phyloP scores from a whole-genome alignment of 2,329 filamentous ascomycete genomes.

The Cordyceps fumosorosea region DNA sequence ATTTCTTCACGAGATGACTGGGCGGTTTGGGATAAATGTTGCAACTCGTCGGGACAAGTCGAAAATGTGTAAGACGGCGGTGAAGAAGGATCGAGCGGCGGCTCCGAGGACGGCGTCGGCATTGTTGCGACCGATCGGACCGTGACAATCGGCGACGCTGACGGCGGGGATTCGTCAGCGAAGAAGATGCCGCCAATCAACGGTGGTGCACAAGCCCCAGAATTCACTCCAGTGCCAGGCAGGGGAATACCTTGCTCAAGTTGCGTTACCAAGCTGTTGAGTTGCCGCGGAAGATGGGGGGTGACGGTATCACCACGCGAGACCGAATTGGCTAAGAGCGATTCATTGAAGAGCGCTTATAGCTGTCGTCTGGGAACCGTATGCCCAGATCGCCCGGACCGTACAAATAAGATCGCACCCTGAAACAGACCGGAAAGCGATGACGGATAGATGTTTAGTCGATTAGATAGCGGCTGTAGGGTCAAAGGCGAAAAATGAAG shows the following conservation, averaged over 20 bases:
- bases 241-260: not conserved
- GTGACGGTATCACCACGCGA: conserved; percentile 6
- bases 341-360: not conserved
- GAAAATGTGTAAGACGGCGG: conserved; percentile 33
- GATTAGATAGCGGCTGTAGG: not conserved
- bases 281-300: not conserved
- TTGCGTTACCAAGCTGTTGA: not conserved
- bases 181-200: not conserved
- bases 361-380: conserved; percentile 13
- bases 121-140: conserved; percentile 24
- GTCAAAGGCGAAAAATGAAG: not conserved
- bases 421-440: not conserved
- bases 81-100: conserved; percentile 30
- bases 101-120: conserved; percentile 41
- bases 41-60: conserved; percentile 38
- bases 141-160: conserved; percentile 17
- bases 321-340: conserved; percentile 4
- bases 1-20: conserved; percentile 21
- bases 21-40: conserved; percentile 20
- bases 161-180: not conserved
- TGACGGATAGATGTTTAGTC: not conserved
- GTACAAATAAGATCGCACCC: not conserved
- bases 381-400: conserved; percentile 11
- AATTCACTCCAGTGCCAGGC: not conserved
- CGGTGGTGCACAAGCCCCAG: not conserved